A percentile compares a stretch with the other conserved stretches of the same genome.
Conservation (phyloP, 441 rosid species). For the Bruguiera hainesii region DNA sequence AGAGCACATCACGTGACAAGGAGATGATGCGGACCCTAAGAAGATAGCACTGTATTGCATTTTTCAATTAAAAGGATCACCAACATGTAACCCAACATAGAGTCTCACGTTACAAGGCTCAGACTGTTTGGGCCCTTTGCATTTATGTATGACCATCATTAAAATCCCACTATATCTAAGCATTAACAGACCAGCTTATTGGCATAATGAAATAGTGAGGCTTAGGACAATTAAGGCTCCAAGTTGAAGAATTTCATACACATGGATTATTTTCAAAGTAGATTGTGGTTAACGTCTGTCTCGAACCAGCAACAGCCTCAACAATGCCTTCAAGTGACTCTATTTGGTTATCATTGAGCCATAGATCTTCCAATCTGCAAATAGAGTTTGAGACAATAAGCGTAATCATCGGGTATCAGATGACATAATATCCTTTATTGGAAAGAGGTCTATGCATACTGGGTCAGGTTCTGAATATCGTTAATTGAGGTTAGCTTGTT, state of each 20-base stretch:
- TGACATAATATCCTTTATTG: background rate
- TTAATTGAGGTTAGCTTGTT: constrained; percentile 77
- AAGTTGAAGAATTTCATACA: constrained; percentile 48
- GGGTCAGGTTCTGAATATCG: constrained; percentile 68
- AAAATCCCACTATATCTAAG: constrained; percentile 10
- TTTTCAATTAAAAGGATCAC: no score
- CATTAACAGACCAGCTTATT: constrained; percentile 1
- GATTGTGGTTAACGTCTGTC: constrained; percentile 80
- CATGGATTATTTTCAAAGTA: constrained; percentile 93
- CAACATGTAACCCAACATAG: no score
- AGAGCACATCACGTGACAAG: background rate
- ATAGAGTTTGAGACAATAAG: constrained; percentile 20
- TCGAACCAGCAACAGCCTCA: constrained; percentile 73
- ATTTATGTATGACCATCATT: background rate
- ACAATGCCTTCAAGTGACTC: constrained; percentile 70
- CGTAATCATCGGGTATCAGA: background rate
- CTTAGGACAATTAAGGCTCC: constrained; percentile 3
- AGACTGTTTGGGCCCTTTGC: constrained; percentile 4
- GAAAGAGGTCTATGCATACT: constrained; percentile 33
- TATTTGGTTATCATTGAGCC: constrained; percentile 96
- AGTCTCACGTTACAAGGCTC: background rate
- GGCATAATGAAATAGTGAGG: constrained; percentile 4
- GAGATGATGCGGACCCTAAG: background rate
- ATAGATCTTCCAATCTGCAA: constrained; percentile 83
- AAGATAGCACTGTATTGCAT: background rate